phyloP scores from a whole-genome alignment of 805 yeast species.

The Millerozyma acaciae region DNA sequence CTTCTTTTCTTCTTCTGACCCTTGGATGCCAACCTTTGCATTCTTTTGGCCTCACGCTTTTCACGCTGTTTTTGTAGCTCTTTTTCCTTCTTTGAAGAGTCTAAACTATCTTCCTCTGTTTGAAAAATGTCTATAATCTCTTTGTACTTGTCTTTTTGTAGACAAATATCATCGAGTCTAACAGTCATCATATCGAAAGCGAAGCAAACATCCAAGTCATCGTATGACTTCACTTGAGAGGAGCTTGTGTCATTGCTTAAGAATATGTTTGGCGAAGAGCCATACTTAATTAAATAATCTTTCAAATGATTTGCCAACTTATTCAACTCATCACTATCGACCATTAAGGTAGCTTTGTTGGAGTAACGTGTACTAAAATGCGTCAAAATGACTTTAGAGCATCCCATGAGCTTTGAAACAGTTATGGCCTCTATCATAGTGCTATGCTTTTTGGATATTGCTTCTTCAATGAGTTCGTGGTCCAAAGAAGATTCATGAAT shows the following conservation, averaged over 20 bases:
- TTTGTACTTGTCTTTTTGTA: conserved; percentile 22
- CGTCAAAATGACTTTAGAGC: conserved; percentile 68
- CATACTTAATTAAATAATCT: conserved; percentile 24
- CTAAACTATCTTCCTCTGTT: conserved; percentile 17
- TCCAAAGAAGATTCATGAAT: conserved; percentile 95
- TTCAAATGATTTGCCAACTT: conserved; percentile 20
- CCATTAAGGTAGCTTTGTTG: conserved; percentile 29
- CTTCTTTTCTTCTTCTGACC: conserved; percentile 17
- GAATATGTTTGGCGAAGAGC: conserved; percentile 24
- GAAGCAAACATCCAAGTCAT: conserved; percentile 34
- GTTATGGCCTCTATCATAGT: conserved; percentile 84
- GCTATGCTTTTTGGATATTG: conserved; percentile 76
- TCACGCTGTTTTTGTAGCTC: conserved; percentile 23
- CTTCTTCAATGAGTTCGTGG: conserved; percentile 72
- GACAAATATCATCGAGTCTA: conserved; percentile 22
- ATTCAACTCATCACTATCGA: conserved; percentile 19
- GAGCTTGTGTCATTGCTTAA: conserved; percentile 3
- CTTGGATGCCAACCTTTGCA: conserved; percentile 22
- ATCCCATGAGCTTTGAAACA: conserved; percentile 68
- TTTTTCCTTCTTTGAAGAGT: conserved; percentile 16
- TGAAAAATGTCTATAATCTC: conserved; percentile 24
- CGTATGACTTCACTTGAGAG: conserved; percentile 14
- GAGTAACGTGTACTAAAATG: conserved; percentile 89
- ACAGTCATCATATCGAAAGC: conserved; percentile 40
- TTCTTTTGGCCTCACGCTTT: conserved; percentile 35